Base-by-base conservation (phyloP, 345 rosid species). In the Jatropha curcas region DNA sequence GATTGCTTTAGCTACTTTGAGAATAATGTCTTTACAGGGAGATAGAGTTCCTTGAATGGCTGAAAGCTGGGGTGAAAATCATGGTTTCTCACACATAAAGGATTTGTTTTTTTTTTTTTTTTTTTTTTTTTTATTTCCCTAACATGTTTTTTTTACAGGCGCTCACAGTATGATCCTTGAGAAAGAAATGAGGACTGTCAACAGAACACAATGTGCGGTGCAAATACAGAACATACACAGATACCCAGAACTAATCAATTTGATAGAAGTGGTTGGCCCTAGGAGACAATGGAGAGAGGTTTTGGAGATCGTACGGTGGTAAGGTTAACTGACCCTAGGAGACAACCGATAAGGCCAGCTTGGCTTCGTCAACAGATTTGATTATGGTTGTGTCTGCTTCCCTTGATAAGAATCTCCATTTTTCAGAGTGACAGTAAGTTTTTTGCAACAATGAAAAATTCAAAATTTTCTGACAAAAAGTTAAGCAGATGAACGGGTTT, bases 161-260 rank as follows among this genome's bases (percentile, higher is more conserved):
- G 94, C 9, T 81, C 83, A 5, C 84, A 84, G 72, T 90, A 93
- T 83, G 99, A 93, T 86, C 82, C n/a, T 80, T 46, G 98, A 93
- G 74, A 97, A 92, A 84, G 97, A 89, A 82, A 82, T 71, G 71
- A 85, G 90, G 83, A 87, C 74, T 67, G 74, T 1, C 89, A 79
- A 75, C 93, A 85, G 85, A 84, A 75, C 83, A 65, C 59, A 80
- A 78, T 14, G 98, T 86, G 76, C 78, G 82, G 83, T 77, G 55
- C 88, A n/a, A n/a, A 52, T 74, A 81, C 59, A 84, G 88, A 84
- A 76, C 83, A 25, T 80, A 81, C 12, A 58, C 79, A 66, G 91
- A 88, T 65, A 71, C 72, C 53, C 83, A 72, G 71, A 81, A 75
- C 69, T 76, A 83, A n/a, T 85, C 86, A 91, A 52, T 87, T 76